A percentile compares a stretch with the other conserved stretches of the same genome.
phyloP scores from a whole-genome alignment of 371 early-diverging fungal genomes.

The Dinochytrium kinnereticum region DNA sequence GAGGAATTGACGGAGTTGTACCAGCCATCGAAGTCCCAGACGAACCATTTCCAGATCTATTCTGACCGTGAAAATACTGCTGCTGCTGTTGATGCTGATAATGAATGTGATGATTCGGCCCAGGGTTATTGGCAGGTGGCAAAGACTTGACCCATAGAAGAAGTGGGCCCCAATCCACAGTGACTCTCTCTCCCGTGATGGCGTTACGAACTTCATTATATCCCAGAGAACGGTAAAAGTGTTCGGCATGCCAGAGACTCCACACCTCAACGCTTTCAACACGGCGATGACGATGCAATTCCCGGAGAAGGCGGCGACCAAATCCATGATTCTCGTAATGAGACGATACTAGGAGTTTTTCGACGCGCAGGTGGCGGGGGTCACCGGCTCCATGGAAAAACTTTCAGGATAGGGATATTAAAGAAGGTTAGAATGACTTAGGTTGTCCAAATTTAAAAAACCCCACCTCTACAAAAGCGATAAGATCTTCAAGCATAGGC shows the following conservation, averaged over 20 bases:
- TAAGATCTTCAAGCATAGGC: slow-evolving; percentile 9
- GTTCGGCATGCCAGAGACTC: slow-evolving; percentile 40
- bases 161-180: slow-evolving; percentile 39
- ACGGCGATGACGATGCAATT: slow-evolving; percentile 33
- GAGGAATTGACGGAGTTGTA: no score
- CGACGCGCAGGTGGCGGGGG: slow-evolving; percentile 33
- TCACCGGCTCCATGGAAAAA: slow-evolving; percentile 15
- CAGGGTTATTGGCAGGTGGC: no score
- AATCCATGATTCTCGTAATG: slow-evolving; percentile 36
- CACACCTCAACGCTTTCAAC: slow-evolving; percentile 39
- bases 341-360: slow-evolving; percentile 35
- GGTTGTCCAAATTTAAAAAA: not conserved
- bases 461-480: slow-evolving; percentile 27
- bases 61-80: no score
- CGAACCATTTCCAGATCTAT: no score
- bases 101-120: no score
- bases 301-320: slow-evolving; percentile 29
- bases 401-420: not conserved
- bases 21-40: no score
- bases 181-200: slow-evolving; percentile 23
- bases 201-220: slow-evolving; percentile 25
- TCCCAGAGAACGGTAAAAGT: slow-evolving; percentile 35
- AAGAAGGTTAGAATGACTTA: not conserved
- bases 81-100: no score
- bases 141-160: slow-evolving; percentile 31